phyloP scores from a whole-genome alignment of 805 yeast species.

The Yarrowia bubula region DNA sequence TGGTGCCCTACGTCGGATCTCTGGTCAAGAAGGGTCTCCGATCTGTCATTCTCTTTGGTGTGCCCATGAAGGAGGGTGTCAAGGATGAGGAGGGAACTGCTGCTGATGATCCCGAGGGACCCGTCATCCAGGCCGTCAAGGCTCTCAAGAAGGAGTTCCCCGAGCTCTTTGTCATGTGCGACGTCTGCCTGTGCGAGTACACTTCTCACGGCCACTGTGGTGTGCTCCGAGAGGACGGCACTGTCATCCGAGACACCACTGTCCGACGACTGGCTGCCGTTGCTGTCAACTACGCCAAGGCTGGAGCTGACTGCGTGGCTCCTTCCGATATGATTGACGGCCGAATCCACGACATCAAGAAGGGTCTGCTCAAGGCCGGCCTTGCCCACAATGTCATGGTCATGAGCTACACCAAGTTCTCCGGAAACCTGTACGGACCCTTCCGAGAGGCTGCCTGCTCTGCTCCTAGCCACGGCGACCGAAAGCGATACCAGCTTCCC shows the following conservation, averaged over 20 bases:
- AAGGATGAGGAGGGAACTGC: constrained; percentile 83
- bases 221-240: constrained; percentile 78
- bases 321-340: constrained; percentile 99
- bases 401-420: constrained; percentile 89
- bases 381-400: constrained; percentile 85
- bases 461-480: constrained; percentile 83
- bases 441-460: constrained; percentile 97
- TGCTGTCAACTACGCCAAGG: constrained; percentile 90
- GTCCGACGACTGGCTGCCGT: constrained; percentile 88
- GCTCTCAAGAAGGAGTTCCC: constrained; percentile 68
- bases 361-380: constrained; percentile 73
- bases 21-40: constrained; percentile 78
- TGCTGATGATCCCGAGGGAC: constrained; percentile 96
- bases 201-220: constrained; percentile 99
- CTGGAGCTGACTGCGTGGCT: constrained; percentile 94
- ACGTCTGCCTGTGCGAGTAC: constrained; percentile 94
- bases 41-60: constrained; percentile 90
- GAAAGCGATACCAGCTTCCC: constrained; percentile 91
- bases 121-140: constrained; percentile 80
- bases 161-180: constrained; percentile 81
- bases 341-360: constrained; percentile 80
- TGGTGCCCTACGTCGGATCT: constrained; percentile 65
- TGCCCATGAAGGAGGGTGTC: constrained; percentile 67
- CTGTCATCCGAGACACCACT: constrained; percentile 69
- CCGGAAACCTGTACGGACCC: constrained; percentile 91